Conservation (phyloP, 768 basidiomycete genomes). For the Chiua virens region DNA sequence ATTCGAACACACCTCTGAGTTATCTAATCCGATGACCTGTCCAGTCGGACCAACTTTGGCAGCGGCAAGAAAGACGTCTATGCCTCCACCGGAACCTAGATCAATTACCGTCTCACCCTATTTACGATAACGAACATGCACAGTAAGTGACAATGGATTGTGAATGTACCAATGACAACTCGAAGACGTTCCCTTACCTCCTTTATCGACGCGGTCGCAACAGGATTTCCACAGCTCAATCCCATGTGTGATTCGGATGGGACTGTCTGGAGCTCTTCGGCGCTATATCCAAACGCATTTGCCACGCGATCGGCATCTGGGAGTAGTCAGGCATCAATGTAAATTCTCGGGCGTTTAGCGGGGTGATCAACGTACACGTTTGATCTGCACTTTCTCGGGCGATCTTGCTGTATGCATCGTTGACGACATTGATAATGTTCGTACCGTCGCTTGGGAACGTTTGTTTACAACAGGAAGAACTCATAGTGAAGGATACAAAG, state of each 20-base stretch:
- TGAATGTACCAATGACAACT: too few species aligned
- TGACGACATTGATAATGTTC: too few species aligned
- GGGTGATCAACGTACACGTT: slow-evolving; percentile 10
- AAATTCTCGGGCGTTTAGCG: neutral
- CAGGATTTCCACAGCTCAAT: slow-evolving; percentile 55
- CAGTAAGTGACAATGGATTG: neutral
- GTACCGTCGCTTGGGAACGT: too few species aligned
- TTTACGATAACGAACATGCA: neutral
- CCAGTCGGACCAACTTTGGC: slow-evolving; percentile 48
- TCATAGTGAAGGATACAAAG: too few species aligned
- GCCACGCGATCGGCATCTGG: slow-evolving; percentile 19
- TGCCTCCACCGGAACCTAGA: slow-evolving; percentile 56
- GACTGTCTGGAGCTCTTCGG: slow-evolving; percentile 41
- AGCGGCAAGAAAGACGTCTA: slow-evolving; percentile 56
- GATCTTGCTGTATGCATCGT: too few species aligned
- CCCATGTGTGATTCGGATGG: slow-evolving; percentile 49
- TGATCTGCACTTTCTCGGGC: slow-evolving; percentile 4
- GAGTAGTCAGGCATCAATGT: neutral
- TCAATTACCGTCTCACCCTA: slow-evolving; percentile 60
- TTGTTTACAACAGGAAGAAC: too few species aligned
- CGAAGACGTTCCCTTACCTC: slow-evolving; percentile 29
- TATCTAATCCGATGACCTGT: slow-evolving; percentile 54
- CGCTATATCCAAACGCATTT: slow-evolving; percentile 48
- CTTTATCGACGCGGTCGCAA: slow-evolving; percentile 45
- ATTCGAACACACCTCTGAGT: slow-evolving; percentile 40